phyloP scores from a whole-genome alignment of 306 rosid genomes.

The Dryas alaskensis region DNA sequence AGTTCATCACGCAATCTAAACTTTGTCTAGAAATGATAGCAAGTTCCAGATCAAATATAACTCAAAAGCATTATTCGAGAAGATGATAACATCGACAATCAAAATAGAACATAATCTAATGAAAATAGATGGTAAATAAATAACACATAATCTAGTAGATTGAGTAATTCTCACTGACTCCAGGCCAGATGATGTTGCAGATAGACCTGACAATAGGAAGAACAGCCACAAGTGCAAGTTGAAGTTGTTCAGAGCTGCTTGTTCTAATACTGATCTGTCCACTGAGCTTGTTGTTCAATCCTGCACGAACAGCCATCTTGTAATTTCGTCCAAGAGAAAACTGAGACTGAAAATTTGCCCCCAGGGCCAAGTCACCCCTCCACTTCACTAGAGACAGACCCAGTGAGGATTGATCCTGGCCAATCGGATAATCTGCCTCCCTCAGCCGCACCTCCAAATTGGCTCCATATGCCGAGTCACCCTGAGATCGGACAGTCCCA shows the following conservation, averaged over 20 bases:
- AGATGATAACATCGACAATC: background rate
- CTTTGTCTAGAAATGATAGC: background rate
- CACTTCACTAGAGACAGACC: slow-evolving; percentile 90
- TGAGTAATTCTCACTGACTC: slow-evolving; percentile 68
- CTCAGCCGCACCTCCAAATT: slow-evolving; percentile 86
- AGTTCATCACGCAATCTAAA: slow-evolving; percentile 18
- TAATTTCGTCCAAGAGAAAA: slow-evolving; percentile 80
- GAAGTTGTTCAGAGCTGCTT: slow-evolving; percentile 96
- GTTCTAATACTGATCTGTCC: slow-evolving; percentile 86
- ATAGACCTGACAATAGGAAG: slow-evolving; percentile 71
- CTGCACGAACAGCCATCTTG: slow-evolving; percentile 88
- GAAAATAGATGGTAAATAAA: slow-evolving; percentile 2
- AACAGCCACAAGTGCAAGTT: slow-evolving; percentile 78
- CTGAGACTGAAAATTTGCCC: slow-evolving; percentile 84
- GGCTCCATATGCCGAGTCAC: slow-evolving; percentile 86
- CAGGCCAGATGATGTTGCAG: slow-evolving; percentile 68
- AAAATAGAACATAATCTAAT: slow-evolving; percentile 21
- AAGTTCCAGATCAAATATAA: slow-evolving; percentile 19
- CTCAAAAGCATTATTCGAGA: slow-evolving; percentile 24
- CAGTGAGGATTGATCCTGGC: slow-evolving; percentile 89
- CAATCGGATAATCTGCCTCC: slow-evolving; percentile 95
- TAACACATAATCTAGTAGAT: slow-evolving; percentile 48
- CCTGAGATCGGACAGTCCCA: slow-evolving; percentile 76
- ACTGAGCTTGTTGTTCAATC: slow-evolving; percentile 91
- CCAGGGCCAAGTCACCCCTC: slow-evolving; percentile 87